phyloP scores from a whole-genome alignment of 331 rosid genomes.

The Rosa hybrid region DNA sequence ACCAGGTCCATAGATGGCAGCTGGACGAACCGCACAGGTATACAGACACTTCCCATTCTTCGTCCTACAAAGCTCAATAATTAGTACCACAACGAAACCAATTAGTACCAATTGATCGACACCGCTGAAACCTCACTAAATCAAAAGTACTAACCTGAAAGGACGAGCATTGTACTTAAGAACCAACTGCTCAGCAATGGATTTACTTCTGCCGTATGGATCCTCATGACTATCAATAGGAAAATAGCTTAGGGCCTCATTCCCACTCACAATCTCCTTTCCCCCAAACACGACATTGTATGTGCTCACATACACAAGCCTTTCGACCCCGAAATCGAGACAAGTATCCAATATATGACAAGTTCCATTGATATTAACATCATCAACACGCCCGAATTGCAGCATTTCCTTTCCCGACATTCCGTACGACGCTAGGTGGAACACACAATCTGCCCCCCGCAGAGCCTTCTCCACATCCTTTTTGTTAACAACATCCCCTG shows the following conservation, averaged over 20 bases:
- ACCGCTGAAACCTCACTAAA: neutral
- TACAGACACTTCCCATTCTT: conserved; percentile 52
- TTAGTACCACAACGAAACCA: neutral
- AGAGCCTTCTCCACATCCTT: conserved; percentile 70
- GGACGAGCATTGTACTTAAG: conserved; percentile 76
- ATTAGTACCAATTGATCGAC: neutral
- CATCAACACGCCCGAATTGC: conserved; percentile 73
- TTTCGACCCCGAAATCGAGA: conserved; percentile 53
- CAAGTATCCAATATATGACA: conserved; percentile 77
- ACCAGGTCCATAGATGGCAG: conserved; percentile 93
- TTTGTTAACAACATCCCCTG: conserved; percentile 64
- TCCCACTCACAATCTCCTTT: conserved; percentile 66
- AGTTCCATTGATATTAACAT: conserved; percentile 83
- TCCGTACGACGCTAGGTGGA: conserved; percentile 87
- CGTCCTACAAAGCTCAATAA: conserved; percentile 41
- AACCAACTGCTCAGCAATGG: conserved; percentile 90
- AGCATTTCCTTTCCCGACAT: conserved; percentile 96
- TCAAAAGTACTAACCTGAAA: conserved; percentile 46
- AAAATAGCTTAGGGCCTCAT: conserved; percentile 74
- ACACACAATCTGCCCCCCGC: conserved; percentile 74
- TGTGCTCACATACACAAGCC: conserved; percentile 89
- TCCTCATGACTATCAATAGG: conserved; percentile 78
- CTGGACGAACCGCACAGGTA: conserved; percentile 89
- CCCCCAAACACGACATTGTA: conserved; percentile 88
- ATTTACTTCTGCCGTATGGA: conserved; percentile 81